Conservation (phyloP, 176 grass and related monocot species). For the Avena eriantha region DNA sequence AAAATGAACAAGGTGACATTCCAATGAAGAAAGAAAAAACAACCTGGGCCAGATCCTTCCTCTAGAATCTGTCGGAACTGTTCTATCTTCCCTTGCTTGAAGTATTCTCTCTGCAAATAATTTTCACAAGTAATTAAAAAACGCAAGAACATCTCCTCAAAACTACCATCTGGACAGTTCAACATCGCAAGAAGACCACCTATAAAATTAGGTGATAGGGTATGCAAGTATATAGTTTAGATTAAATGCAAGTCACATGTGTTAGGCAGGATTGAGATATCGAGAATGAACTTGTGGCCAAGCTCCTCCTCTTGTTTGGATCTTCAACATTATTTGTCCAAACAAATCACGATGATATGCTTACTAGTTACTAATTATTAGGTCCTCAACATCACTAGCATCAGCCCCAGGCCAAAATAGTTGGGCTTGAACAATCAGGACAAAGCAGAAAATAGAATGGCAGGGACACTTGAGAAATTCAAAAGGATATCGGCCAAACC, state of each 20-base stretch:
- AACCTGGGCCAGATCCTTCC: constrained; percentile 96
- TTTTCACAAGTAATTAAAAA: constrained; percentile 29
- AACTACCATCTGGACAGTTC: not conserved
- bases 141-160: constrained; percentile 9
- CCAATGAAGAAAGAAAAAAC: constrained; percentile 28
- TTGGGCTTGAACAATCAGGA: constrained; percentile 4
- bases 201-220: not conserved
- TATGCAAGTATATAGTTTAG: constrained; percentile 5
- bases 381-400: not conserved
- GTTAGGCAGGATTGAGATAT: not conserved
- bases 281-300: not conserved
- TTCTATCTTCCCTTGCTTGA: constrained; percentile 90
- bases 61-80: constrained; percentile 96
- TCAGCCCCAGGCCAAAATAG: not conserved
- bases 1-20: constrained; percentile 35
- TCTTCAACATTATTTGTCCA: constrained; percentile 7
- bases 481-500: not conserved
- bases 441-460: not conserved
- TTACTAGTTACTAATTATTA: not conserved
- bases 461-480: not conserved
- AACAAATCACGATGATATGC: not conserved
- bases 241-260: not conserved
- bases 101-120: constrained; percentile 84
- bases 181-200: not conserved
- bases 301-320: not conserved